Evolutionary conservation across 345 rosid species (phyloP), one percentile per base, ranked within the genome.

Genomic region (Clarkia xantiana): DNA sequence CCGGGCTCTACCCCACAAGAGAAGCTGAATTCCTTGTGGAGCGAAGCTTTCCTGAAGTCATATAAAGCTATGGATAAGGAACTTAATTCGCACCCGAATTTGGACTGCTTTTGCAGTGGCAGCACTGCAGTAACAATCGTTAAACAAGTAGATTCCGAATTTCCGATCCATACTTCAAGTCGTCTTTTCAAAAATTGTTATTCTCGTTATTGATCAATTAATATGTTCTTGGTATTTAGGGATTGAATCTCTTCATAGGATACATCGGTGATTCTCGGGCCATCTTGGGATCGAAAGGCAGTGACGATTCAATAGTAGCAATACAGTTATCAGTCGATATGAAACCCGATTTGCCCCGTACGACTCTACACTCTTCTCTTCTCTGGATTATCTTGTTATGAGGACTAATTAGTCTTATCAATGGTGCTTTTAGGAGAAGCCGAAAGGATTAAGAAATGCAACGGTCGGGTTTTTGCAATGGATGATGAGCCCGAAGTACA

Each of bases 101-200:
- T 93, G 67, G 99, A 93, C 57, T 87, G 97, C 77, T 87, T 93
- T 76, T 93, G 99, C 59, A 93, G 99, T 58, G 99, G 99, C 58
- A 80, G 99, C 74, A 93, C 99, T 36, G 90, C 99, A 19, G 78
- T 87, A 47, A 78, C 95, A 6, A 62, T 93, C 36, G 75, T 93
- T 41, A 93, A 84, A 73, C 99, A 93, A 87, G 98, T 81, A 67
- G 47, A 46, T 11, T 22, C 52, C 46, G 59, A 61, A n/a, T n/a
- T n/a, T n/a, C 51, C 18, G n/a, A n/a, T n/a, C n/a, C n/a, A n/a
- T n/a, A n/a, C 19, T 11, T n/a, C 12, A 15, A 4, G 6, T n/a
- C n/a, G 43, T 8, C 11, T 2, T 46, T 20, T 36, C 10, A 14
- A n/a, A n/a, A 19, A 17, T 18, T 48, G 38, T 18, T 48, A 11